These are phyloP conservation scores for Kwoniella pini DNA, from an alignment of 768 basidiomycete genomes.

Conservation along the genomic window DNA sequence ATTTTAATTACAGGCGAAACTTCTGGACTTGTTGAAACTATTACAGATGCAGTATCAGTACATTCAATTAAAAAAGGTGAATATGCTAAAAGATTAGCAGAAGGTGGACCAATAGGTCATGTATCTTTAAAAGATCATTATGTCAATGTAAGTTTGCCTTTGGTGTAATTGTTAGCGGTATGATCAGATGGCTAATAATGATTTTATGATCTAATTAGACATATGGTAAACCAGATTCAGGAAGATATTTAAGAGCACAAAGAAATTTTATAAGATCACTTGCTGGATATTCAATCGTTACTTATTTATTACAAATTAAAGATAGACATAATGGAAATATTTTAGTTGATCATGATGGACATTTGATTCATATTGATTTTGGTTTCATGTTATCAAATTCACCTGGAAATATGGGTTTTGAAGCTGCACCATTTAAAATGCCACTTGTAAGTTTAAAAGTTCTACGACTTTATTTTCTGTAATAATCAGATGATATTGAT, in stretches of 20 bases:
- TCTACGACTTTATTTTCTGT: background rate
- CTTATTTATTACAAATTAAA: slow-evolving; percentile 96
- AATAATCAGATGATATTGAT: no score
- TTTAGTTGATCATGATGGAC: slow-evolving; percentile 89
- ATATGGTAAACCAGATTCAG: slow-evolving; percentile 83
- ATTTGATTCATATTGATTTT: slow-evolving; percentile 93
- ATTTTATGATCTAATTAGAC: no score
- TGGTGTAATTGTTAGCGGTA: no score
- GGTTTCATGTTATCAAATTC: slow-evolving; percentile 97
- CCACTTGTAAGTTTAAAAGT: slow-evolving; percentile 59
- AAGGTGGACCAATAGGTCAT: slow-evolving; percentile 71
- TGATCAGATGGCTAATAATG: no score
- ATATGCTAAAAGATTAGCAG: slow-evolving; percentile 82
- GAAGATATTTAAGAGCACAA: slow-evolving; percentile 86
- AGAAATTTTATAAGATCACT: slow-evolving; percentile 90
- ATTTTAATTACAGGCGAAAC: slow-evolving; percentile 91
- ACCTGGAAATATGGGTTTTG: slow-evolving; percentile 95
- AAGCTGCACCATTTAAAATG: slow-evolving; percentile 98
- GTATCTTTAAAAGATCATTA: slow-evolving; percentile 93
- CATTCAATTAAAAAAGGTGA: slow-evolving; percentile 99
- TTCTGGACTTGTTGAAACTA: slow-evolving; percentile 95
- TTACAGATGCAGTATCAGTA: slow-evolving; percentile 96
- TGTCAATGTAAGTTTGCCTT: slow-evolving; percentile 64
- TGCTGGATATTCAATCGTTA: slow-evolving; percentile 91
- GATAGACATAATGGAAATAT: slow-evolving; percentile 99